Conservation (phyloP, 495 filamentous ascomycete genomes). For the Aspergillus wentii region DNA sequence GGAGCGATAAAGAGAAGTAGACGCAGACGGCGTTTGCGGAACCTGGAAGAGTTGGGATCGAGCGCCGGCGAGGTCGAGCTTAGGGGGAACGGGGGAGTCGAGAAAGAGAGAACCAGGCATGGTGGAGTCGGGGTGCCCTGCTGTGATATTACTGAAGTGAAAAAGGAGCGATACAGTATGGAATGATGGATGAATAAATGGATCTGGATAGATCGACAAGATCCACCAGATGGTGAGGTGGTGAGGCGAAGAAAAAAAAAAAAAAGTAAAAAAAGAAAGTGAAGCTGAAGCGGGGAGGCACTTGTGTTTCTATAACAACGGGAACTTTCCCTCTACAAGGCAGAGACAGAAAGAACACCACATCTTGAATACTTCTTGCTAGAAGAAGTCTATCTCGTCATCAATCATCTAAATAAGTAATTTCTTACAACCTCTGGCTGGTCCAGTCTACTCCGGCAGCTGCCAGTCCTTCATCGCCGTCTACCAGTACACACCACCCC, state of each 20-base stretch:
- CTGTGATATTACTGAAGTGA: too few relatives aligned
- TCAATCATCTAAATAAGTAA: too few relatives aligned
- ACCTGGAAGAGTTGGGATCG: slow-evolving; percentile 64
- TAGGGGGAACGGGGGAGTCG: slow-evolving; percentile 46
- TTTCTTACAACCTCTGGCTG: slow-evolving; percentile 35
- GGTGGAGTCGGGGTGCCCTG: too few relatives aligned
- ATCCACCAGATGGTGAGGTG: too few relatives aligned
- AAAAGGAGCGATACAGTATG: too few relatives aligned
- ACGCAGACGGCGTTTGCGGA: slow-evolving; percentile 58
- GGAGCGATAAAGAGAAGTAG: slow-evolving; percentile 55
- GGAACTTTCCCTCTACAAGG: not conserved
- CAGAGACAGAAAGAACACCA: too few relatives aligned
- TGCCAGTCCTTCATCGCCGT: slow-evolving; percentile 70
- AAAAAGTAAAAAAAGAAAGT: slow-evolving; percentile 5
- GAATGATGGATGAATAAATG: too few relatives aligned
- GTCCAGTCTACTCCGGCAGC: slow-evolving; percentile 52
- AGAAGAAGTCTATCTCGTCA: too few relatives aligned
- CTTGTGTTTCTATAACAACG: not conserved
- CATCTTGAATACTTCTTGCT: too few relatives aligned
- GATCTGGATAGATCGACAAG: not conserved
- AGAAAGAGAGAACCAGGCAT: slow-evolving; percentile 48
- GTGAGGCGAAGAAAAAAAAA: slow-evolving; percentile 2
- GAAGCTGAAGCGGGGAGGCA: too few relatives aligned
- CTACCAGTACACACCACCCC: slow-evolving; percentile 89
- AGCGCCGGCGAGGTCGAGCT: slow-evolving; percentile 49